phyloP scores from a whole-genome alignment of 148 eudicot genomes.

The Camellia lanceoleosa region DNA sequence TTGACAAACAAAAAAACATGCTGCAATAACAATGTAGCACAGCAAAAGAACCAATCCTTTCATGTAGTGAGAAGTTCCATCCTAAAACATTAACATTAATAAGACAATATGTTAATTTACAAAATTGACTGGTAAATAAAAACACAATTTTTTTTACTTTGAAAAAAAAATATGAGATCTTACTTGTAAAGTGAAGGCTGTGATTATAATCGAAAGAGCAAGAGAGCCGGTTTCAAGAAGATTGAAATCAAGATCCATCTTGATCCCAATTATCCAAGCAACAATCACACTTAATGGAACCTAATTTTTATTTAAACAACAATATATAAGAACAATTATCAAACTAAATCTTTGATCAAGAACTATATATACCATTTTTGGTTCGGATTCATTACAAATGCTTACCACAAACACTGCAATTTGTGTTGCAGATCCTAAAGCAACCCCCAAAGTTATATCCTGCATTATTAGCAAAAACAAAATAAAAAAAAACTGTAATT shows the following conservation, averaged over 20 bases:
- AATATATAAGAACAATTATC: slow-evolving; percentile 2
- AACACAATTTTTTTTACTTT: no score
- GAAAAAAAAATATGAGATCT: neutral
- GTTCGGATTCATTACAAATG: neutral
- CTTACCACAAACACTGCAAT: slow-evolving; percentile 88
- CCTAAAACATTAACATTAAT: slow-evolving; percentile 3
- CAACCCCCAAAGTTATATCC: slow-evolving; percentile 92
- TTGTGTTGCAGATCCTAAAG: slow-evolving; percentile 90
- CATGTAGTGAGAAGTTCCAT: slow-evolving; percentile 18
- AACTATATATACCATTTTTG: neutral
- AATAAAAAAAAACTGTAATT: no score
- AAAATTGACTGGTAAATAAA: no score
- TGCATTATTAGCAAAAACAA: slow-evolving; percentile 23
- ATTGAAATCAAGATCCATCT: slow-evolving; percentile 78
- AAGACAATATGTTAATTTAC: neutral
- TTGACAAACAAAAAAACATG: slow-evolving; percentile 51
- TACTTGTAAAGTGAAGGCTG: slow-evolving; percentile 78
- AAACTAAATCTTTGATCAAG: neutral
- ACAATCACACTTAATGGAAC: slow-evolving; percentile 67
- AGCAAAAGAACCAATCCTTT: slow-evolving; percentile 16
- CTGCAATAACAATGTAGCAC: slow-evolving; percentile 43
- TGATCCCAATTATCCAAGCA: slow-evolving; percentile 61
- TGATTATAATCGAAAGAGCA: slow-evolving; percentile 60
- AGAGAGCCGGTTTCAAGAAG: slow-evolving; percentile 68
- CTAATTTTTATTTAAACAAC: slow-evolving; percentile 23